Evolutionary conservation across 176 grass and related monocot genomes (phyloP).

Genomic region (Aegilops tauschii): DNA sequence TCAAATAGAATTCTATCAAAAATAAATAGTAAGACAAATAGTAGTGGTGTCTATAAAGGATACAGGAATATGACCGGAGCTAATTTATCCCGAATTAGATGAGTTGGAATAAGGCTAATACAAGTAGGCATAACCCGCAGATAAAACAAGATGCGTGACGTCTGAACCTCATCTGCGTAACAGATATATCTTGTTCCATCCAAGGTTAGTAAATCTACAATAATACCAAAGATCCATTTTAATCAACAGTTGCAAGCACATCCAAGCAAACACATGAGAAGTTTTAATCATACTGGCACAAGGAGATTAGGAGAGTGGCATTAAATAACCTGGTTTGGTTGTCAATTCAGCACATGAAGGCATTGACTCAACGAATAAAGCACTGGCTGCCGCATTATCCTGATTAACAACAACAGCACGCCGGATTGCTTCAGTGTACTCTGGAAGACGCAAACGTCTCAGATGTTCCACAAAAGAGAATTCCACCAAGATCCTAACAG

Average conservation of each 20-base stretch:
- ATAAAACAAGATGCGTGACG: conserved; percentile 85
- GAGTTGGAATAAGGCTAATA: conserved; percentile 54
- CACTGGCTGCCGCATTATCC: conserved; percentile 41
- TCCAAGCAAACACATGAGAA: background rate
- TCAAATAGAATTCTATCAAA: background rate
- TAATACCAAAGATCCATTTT: conserved; percentile 18
- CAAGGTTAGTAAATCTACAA: conserved; percentile 47
- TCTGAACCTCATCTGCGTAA: conserved; percentile 84
- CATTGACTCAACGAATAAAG: conserved; percentile 69
- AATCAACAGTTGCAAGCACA: conserved; percentile 10
- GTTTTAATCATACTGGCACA: background rate
- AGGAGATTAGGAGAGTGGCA: conserved; percentile 4
- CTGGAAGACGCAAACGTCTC: conserved; percentile 67
- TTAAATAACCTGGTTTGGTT: conserved; percentile 57
- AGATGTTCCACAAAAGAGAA: conserved; percentile 97
- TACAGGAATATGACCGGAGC: conserved; percentile 81
- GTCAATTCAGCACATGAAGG: conserved; percentile 76
- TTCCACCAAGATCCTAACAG: conserved; percentile 61
- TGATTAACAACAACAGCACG: conserved; percentile 67
- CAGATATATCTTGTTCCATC: conserved; percentile 58
- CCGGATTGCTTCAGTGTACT: conserved; percentile 79
- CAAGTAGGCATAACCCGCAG: conserved; percentile 84
- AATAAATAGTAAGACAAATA: background rate
- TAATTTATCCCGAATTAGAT: conserved; percentile 50
- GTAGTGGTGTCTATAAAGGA: conserved; percentile 37